These are phyloP conservation scores for Botrytis porri DNA, from an alignment of 2,329 filamentous ascomycete genomes.

Conservation along the genomic window DNA sequence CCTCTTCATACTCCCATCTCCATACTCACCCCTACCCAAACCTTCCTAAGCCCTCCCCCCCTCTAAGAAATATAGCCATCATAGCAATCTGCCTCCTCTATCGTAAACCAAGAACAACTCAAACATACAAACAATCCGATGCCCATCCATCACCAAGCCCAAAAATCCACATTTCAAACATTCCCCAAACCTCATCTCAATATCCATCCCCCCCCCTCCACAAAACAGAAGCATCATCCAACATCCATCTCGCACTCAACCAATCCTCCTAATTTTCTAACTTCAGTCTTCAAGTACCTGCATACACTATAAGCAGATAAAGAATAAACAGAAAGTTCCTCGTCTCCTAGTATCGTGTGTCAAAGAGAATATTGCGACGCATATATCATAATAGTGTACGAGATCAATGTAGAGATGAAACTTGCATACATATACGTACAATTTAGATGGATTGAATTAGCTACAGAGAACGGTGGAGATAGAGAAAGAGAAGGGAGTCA, in stretches of 20 bases:
- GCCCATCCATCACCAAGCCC: not conserved
- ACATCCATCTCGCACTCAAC: too few relatives aligned
- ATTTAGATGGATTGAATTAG: not conserved
- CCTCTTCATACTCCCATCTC: not conserved
- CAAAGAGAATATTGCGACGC: not conserved
- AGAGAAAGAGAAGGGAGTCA: not conserved
- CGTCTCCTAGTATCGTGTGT: not conserved
- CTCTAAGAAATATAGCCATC: not conserved
- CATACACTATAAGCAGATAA: too few relatives aligned
- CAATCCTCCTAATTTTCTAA: not conserved
- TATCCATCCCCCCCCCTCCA: not conserved
- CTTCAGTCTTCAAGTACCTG: too few relatives aligned
- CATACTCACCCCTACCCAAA: not conserved
- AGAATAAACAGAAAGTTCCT: not conserved
- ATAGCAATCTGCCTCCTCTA: not conserved
- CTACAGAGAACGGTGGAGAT: not conserved
- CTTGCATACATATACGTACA: not conserved
- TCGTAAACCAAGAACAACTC: not conserved
- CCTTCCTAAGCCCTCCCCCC: not conserved
- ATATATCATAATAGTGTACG: not conserved
- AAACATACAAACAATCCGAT: not conserved
- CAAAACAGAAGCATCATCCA: too few relatives aligned
- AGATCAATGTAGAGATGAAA: not conserved
- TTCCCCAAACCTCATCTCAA: not conserved
- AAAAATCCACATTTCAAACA: not conserved